phyloP scores from a whole-genome alignment of 2,329 filamentous ascomycete genomes.

The Atkinsonella texensis region DNA sequence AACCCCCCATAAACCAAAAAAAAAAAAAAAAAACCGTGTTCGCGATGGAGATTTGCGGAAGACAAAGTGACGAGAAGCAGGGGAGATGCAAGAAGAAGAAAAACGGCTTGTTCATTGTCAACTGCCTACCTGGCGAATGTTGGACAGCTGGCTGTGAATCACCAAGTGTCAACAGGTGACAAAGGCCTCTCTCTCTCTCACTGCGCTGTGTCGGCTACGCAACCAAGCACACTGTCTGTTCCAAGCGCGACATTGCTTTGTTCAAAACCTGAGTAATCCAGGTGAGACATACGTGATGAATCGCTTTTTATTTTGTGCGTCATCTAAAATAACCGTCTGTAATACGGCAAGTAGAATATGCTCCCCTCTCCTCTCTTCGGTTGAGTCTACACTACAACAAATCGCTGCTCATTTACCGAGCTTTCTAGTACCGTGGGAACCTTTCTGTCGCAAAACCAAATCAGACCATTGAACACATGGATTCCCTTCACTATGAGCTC shows the following conservation, averaged over 20 bases:
- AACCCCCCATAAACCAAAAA: not conserved
- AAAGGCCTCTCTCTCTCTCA: not conserved
- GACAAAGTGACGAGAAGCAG: not conserved
- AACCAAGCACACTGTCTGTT: not conserved
- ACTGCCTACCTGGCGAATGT: not conserved
- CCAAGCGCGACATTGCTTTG: not conserved
- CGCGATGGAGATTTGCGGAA: not conserved
- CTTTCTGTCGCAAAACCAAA: not conserved
- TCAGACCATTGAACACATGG: not conserved
- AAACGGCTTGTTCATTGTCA: not conserved
- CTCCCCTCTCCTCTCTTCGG: not conserved
- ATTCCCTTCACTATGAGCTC: not conserved
- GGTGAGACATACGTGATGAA: not conserved
- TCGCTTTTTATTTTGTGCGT: not conserved
- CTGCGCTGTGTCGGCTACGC: too few species aligned
- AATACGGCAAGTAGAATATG: not conserved
- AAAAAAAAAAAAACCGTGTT: not conserved
- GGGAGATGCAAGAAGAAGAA: not conserved
- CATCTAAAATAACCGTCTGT: not conserved
- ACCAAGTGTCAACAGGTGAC: conserved; percentile 2
- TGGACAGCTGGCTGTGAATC: not conserved
- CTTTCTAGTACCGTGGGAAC: not conserved
- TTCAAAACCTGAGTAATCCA: not conserved
- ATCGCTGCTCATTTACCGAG: not conserved
- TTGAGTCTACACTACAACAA: not conserved